Conservation (phyloP, 2,329 filamentous ascomycete species). For the Blumeria graminis region DNA sequence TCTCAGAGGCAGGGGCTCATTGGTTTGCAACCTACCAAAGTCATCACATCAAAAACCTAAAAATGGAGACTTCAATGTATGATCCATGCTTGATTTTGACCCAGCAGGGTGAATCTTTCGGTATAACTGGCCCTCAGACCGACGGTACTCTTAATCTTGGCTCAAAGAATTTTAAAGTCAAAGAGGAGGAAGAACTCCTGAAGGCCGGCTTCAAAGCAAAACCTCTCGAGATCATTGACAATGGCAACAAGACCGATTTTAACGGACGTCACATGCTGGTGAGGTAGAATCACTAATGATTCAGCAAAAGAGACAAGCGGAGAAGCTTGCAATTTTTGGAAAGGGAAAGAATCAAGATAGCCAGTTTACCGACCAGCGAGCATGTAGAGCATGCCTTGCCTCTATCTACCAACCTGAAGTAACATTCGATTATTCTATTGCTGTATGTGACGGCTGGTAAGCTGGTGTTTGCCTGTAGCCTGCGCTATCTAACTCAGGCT, state of each 20-base stretch:
- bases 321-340: too few relatives aligned
- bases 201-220: background rate
- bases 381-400: background rate
- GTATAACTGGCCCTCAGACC: slow-evolving; percentile 2
- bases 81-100: slow-evolving; percentile 1
- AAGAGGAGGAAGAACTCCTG: background rate
- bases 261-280: background rate
- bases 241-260: too few relatives aligned
- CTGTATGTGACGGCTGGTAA: too few relatives aligned
- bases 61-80: slow-evolving; percentile 1
- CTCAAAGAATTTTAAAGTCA: background rate
- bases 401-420: slow-evolving; percentile 3
- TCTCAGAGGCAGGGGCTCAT: background rate
- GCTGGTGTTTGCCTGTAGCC: too few relatives aligned
- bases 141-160: slow-evolving; percentile 2
- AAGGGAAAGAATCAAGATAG: too few relatives aligned
- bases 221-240: too few relatives aligned
- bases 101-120: background rate
- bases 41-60: slow-evolving; percentile 2
- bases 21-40: background rate
- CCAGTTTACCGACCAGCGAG: background rate
- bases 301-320: background rate
- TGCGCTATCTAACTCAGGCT: too few relatives aligned
- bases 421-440: slow-evolving; percentile 2
- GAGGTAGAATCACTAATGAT: background rate